Evolutionary conservation across 257 asterid genomes (phyloP).

Genomic region (Striga asiatica): DNA sequence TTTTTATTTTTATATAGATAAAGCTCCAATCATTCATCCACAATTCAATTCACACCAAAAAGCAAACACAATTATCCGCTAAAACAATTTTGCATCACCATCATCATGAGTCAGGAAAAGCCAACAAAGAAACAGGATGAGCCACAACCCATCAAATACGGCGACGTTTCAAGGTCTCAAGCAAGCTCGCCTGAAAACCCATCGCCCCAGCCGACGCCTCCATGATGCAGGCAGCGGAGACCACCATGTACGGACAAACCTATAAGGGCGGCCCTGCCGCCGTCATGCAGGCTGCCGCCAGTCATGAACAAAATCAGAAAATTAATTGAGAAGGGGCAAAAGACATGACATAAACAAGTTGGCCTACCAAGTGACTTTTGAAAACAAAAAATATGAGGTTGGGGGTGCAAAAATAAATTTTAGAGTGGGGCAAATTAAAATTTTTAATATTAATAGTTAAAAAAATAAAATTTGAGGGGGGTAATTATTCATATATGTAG

Average conservation of each 20-base stretch:
- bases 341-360: too few relatives aligned
- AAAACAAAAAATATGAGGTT: too few relatives aligned
- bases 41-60: not conserved
- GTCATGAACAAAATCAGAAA: too few relatives aligned
- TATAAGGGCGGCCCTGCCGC: conserved; percentile 56
- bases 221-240: conserved; percentile 61
- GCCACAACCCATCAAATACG: conserved; percentile 40
- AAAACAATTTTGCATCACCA: not conserved
- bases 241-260: conserved; percentile 35
- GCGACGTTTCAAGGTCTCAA: conserved; percentile 46
- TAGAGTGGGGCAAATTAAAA: too few relatives aligned
- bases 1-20: too few relatives aligned
- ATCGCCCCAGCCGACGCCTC: conserved; percentile 60
- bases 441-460: too few relatives aligned
- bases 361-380: too few relatives aligned
- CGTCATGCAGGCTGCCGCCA: conserved; percentile 50
- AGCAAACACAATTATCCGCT: not conserved
- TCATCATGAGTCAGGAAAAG: conserved; percentile 46
- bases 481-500: too few relatives aligned
- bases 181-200: conserved; percentile 39
- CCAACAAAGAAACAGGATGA: conserved; percentile 23
- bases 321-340: too few relatives aligned
- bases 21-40: too few relatives aligned
- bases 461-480: too few relatives aligned
- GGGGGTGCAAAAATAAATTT: too few relatives aligned